Evolutionary conservation across 768 basidiomycete genomes (phyloP), one percentile per base, ranked within the genome.

Genomic region (Phlegmacium glaucopus): DNA sequence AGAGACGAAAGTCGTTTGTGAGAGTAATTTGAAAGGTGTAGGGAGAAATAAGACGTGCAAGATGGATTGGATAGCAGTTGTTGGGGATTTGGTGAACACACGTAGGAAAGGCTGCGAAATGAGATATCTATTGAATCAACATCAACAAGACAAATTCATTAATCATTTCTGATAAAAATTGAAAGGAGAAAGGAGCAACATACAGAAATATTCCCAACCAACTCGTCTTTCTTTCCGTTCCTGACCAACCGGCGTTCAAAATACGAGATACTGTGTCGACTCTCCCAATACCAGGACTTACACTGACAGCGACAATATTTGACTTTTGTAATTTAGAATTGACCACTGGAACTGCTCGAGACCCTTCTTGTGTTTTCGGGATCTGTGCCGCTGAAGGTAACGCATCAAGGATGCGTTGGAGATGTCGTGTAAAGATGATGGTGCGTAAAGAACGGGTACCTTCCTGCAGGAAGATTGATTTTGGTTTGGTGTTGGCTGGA

Each of bases 391-490:
- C 73, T 0, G 52, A 51, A 17, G 89, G 88, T 2, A 95, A 76
- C 1, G 90, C 87, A 56, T 94, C 88, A 26, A 94, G 68, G 22
- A 94, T 78, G 9, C 87, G 79, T 60, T 95, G 92, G 4, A 96
- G 75, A 66, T 95, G 91, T 6, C 82, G 76, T 36, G 83, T 85
- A 39, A 89, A 67, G 44, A 89, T 67, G 44, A 77, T 60, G 13
- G 77, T 78, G 34, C 85, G 77, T 15, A 90, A 68, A 2, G 87
- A 76, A 39, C 87, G 72, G 25, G 70, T 71, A 15, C 87, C 87
- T 65, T 91, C 88, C 5, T 63, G 62, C n/a, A 79, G 64, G 53
- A 84, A 71, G 6, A 76, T 52, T 5, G 75, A 68, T 11, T 61
- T 58, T 0, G 54, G 52, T 18, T 46, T 50, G 5, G 22, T 2